phyloP scores from a whole-genome alignment of 2,329 filamentous ascomycete species.

The Pleoardoris graminearum region DNA sequence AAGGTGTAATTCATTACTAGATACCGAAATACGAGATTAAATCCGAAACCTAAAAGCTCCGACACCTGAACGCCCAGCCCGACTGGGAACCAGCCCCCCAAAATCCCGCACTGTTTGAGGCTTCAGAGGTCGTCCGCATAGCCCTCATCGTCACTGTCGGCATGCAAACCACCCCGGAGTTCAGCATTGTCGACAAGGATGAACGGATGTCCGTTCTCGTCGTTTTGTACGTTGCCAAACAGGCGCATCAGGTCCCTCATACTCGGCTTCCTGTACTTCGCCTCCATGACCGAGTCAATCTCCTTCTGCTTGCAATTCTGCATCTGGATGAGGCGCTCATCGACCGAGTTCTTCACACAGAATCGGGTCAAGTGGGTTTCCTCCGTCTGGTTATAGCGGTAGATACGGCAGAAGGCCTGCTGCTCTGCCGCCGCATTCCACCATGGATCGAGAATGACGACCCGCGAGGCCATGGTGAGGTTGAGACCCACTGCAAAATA shows the following conservation, averaged over 20 bases:
- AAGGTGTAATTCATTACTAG: no score
- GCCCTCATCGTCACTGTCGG: conserved; percentile 38
- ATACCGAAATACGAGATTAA: no score
- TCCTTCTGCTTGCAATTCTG: conserved; percentile 59
- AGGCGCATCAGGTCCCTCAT: conserved; percentile 51
- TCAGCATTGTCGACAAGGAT: conserved; percentile 46
- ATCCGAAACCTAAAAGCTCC: no score
- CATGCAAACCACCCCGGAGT: conserved; percentile 32
- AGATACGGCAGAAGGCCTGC: conserved; percentile 67
- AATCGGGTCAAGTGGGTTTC: conserved; percentile 64
- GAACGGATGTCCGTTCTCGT: conserved; percentile 46
- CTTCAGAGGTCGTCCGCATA: conserved; percentile 33
- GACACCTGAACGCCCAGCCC: background rate
- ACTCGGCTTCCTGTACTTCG: conserved; percentile 34
- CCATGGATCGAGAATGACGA: conserved; percentile 55
- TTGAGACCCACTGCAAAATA: conserved; percentile 54
- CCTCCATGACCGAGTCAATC: conserved; percentile 49
- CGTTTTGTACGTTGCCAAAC: conserved; percentile 50
- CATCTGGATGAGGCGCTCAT: conserved; percentile 59
- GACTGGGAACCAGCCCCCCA: background rate
- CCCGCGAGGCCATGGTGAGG: conserved; percentile 58
- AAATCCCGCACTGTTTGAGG: background rate
- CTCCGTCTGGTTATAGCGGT: conserved; percentile 66
- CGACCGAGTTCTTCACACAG: conserved; percentile 60
- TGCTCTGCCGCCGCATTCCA: conserved; percentile 66